Percentiles rank a stretch among this genome's conserved stretches.
These are phyloP conservation scores for Vitis hybrid DNA, from an alignment of 177 flowering plant species.

Conservation along the genomic window DNA sequence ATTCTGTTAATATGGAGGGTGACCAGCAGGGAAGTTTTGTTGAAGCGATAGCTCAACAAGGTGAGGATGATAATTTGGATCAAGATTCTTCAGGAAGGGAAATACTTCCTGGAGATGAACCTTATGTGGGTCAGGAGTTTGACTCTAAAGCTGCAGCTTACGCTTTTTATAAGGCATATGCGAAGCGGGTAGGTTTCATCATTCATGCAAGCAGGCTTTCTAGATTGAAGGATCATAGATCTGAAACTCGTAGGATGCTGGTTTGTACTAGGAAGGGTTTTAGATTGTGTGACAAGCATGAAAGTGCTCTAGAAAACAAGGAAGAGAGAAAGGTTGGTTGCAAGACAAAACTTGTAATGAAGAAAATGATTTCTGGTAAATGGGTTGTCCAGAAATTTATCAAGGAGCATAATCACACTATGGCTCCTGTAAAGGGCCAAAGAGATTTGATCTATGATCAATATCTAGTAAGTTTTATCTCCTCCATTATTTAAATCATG, in stretches of 20 bases:
- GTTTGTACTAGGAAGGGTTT: too few species aligned
- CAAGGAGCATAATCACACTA: too few species aligned
- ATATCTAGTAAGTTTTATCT: too few species aligned
- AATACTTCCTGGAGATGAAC: slow-evolving; percentile 47
- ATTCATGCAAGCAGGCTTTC: slow-evolving; percentile 79
- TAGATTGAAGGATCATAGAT: slow-evolving; percentile 71
- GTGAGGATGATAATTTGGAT: slow-evolving; percentile 29
- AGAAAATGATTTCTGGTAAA: too few species aligned
- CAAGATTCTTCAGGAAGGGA: slow-evolving; percentile 31
- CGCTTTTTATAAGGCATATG: slow-evolving; percentile 72
- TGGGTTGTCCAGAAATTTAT: too few species aligned
- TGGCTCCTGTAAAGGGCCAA: too few species aligned
- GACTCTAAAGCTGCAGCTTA: slow-evolving; percentile 74
- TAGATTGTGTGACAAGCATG: too few species aligned
- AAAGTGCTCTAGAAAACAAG: too few species aligned
- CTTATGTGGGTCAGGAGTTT: slow-evolving; percentile 71
- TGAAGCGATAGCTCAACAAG: slow-evolving; percentile 25
- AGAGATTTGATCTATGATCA: too few species aligned
- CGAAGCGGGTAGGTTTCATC: slow-evolving; percentile 60
- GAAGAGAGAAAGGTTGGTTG: too few species aligned
- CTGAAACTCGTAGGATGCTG: slow-evolving; percentile 37
- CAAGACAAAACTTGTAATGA: too few species aligned
- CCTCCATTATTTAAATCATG: too few species aligned
- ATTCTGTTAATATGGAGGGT: slow-evolving; percentile 27
- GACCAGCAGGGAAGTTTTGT: slow-evolving; percentile 39